Percentiles rank a stretch among this genome's conserved stretches.
phyloP scores from a whole-genome alignment of 257 asterid genomes.

The Verbascum thapsus region DNA sequence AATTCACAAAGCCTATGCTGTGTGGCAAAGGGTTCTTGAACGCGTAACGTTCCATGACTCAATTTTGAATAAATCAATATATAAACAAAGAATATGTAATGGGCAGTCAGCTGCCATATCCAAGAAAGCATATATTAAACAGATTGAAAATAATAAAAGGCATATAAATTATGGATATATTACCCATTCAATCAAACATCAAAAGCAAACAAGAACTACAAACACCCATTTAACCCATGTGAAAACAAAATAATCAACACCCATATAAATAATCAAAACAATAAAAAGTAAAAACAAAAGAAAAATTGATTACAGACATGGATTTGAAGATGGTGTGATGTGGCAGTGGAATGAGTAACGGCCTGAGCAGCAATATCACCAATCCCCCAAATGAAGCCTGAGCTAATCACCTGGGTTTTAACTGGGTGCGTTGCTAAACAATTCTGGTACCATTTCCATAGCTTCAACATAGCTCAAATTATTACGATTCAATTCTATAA shows the following conservation, averaged over 20 bases:
- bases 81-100: not conserved
- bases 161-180: not conserved
- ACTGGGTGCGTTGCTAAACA: slow-evolving; percentile 75
- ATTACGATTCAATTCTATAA: not conserved
- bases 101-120: no score
- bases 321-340: slow-evolving; percentile 34
- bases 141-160: not conserved
- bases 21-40: no score
- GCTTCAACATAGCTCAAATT: slow-evolving; percentile 52
- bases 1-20: not conserved
- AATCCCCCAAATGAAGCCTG: slow-evolving; percentile 77
- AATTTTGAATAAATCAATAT: not conserved
- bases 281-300: not conserved
- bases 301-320: slow-evolving; percentile 35
- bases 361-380: slow-evolving; percentile 82
- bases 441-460: slow-evolving; percentile 84
- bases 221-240: slow-evolving; percentile 4
- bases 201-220: slow-evolving; percentile 3
- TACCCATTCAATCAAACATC: slow-evolving; percentile 24
- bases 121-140: slow-evolving; percentile 6
- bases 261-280: slow-evolving; percentile 19
- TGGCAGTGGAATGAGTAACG: slow-evolving; percentile 66
- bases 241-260: slow-evolving; percentile 10
- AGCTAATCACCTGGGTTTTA: slow-evolving; percentile 85
- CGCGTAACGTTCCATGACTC: not conserved